These are phyloP conservation scores for Colletotrichum brevisporum DNA, from an alignment of 2,329 filamentous ascomycete species.

Conservation along the genomic window DNA sequence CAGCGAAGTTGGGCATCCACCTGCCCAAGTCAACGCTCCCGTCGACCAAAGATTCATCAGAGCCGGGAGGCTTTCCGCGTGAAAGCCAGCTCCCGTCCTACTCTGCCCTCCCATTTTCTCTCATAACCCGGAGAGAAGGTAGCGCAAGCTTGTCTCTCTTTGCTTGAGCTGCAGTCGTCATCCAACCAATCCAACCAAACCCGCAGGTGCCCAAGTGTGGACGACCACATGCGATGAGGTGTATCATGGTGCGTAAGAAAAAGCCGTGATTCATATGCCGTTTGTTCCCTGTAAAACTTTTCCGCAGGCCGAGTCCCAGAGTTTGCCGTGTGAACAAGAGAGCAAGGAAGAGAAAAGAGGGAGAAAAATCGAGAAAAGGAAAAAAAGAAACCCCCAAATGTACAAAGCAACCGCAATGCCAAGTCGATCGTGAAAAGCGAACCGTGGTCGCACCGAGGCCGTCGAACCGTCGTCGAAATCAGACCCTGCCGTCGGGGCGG, in stretches of 20 bases:
- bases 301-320: conserved; percentile 40
- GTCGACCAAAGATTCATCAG: conserved; percentile 36
- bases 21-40: not conserved
- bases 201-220: conserved; percentile 33
- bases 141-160: conserved; percentile 33
- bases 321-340: conserved; percentile 38
- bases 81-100: conserved; percentile 32
- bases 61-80: conserved; percentile 34
- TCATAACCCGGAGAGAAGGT: conserved; percentile 24
- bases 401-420: conserved; percentile 40
- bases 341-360: conserved; percentile 34
- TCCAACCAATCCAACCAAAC: conserved; percentile 40
- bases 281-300: conserved; percentile 42
- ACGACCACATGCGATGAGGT: conserved; percentile 40
- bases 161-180: conserved; percentile 36
- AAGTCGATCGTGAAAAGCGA: conserved; percentile 35
- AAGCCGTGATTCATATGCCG: conserved; percentile 42
- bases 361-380: conserved; percentile 15
- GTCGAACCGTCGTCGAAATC: conserved; percentile 28
- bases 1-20: conserved; percentile 3
- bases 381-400: conserved; percentile 26
- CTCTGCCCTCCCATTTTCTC: conserved; percentile 14
- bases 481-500: conserved; percentile 27
- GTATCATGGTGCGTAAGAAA: conserved; percentile 42
- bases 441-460: conserved; percentile 28